phyloP scores from a whole-genome alignment of 768 basidiomycete species.

The Tephrocybe sp. region DNA sequence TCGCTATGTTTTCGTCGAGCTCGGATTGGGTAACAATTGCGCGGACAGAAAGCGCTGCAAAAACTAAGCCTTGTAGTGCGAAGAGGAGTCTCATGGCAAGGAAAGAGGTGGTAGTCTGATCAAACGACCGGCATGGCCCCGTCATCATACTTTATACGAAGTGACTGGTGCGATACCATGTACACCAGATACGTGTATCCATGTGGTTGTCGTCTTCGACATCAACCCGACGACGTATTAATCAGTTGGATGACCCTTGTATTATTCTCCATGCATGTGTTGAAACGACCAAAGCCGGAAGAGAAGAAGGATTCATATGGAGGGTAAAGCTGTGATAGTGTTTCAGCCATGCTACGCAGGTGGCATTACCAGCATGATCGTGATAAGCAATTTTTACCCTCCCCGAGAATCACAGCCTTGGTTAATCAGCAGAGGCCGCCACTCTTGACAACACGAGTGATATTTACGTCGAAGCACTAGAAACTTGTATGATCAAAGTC shows the following conservation, averaged over 20 bases:
- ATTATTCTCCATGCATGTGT: background rate
- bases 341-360: background rate
- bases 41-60: constrained; percentile 3
- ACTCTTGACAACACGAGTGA: too few relatives aligned
- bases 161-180: background rate
- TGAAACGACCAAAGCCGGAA: background rate
- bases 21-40: constrained; percentile 20
- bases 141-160: too few relatives aligned
- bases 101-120: background rate
- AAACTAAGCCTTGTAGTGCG: background rate
- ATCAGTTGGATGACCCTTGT: background rate
- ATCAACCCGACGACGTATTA: background rate
- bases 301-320: background rate
- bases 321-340: background rate
- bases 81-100: background rate
- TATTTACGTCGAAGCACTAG: too few relatives aligned
- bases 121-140: too few relatives aligned
- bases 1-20: constrained; percentile 25
- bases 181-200: background rate
- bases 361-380: too few relatives aligned
- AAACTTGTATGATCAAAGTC: too few relatives aligned
- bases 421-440: too few relatives aligned
- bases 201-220: background rate
- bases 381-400: too few relatives aligned
- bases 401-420: too few relatives aligned